Conservation (phyloP, 2,329 filamentous ascomycete genomes). For the Fusarium nodosum region DNA sequence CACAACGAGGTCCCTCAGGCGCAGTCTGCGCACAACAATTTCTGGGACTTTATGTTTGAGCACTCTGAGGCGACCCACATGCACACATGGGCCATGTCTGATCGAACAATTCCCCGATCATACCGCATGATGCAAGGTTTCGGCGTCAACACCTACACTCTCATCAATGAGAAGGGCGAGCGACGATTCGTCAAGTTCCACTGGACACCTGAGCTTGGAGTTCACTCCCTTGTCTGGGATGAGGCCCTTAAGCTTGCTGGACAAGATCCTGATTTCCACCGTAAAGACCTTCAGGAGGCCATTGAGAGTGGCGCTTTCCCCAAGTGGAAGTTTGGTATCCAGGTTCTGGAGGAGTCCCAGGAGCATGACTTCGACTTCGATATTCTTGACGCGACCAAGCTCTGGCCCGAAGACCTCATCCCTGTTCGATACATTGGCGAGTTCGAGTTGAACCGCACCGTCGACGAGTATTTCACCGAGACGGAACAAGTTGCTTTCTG, state of each 20-base stretch:
- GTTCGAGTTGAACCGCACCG: slow-evolving; percentile 82
- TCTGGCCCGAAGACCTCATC: slow-evolving; percentile 84
- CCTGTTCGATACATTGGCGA: slow-evolving; percentile 84
- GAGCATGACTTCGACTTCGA: slow-evolving; percentile 88
- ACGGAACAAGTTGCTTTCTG: slow-evolving; percentile 88
- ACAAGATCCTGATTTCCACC: slow-evolving; percentile 85
- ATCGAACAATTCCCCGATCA: slow-evolving; percentile 78
- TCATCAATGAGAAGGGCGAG: slow-evolving; percentile 76
- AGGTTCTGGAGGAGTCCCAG: slow-evolving; percentile 77
- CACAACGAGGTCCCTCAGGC: slow-evolving; percentile 79
- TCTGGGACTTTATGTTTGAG: slow-evolving; percentile 78
- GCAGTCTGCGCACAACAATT: slow-evolving; percentile 79
- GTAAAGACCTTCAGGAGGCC: slow-evolving; percentile 80
- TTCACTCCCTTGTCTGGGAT: slow-evolving; percentile 83
- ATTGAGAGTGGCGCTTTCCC: slow-evolving; percentile 79
- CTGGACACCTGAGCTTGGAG: slow-evolving; percentile 80
- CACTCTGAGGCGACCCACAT: slow-evolving; percentile 81
- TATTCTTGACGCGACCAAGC: slow-evolving; percentile 85
- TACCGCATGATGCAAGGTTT: slow-evolving; percentile 91
- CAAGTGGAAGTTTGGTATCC: slow-evolving; percentile 87
- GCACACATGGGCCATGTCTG: slow-evolving; percentile 84
- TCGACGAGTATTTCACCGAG: slow-evolving; percentile 85
- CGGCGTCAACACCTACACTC: slow-evolving; percentile 82
- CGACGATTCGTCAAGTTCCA: slow-evolving; percentile 83
- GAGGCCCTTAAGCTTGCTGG: slow-evolving; percentile 81